Conservation (phyloP, 2,329 filamentous ascomycete genomes). For the Calycina herbarum region DNA sequence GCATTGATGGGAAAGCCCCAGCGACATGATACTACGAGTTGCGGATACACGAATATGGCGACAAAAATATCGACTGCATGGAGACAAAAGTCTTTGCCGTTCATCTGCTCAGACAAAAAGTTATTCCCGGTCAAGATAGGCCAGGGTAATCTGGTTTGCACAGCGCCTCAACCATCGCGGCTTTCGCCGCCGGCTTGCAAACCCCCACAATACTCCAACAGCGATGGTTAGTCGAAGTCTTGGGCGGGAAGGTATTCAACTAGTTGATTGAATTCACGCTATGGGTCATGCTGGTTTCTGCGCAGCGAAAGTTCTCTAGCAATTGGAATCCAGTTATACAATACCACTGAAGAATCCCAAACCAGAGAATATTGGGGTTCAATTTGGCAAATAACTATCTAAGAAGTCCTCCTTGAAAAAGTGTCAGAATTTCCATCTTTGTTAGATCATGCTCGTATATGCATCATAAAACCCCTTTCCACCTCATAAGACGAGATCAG, state of each 20-base stretch:
- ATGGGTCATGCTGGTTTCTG: not conserved
- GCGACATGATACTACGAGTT: not conserved
- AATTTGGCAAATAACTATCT: not conserved
- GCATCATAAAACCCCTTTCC: no score
- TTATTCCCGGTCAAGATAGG: not conserved
- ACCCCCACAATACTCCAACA: not conserved
- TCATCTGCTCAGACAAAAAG: not conserved
- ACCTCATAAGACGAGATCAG: no score
- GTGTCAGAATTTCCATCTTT: not conserved
- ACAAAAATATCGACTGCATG: not conserved
- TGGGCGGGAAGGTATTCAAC: not conserved
- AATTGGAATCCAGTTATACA: not conserved
- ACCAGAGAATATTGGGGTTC: not conserved
- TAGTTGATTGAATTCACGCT: not conserved
- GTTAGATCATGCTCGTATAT: not conserved
- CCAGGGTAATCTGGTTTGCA: not conserved
- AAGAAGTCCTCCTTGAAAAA: not conserved
- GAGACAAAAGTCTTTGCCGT: not conserved
- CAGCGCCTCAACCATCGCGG: not conserved
- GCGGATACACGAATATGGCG: not conserved
- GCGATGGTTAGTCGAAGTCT: not conserved
- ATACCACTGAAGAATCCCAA: not conserved
- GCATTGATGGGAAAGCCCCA: conserved; percentile 6
- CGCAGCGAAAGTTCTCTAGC: not conserved
- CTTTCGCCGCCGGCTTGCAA: not conserved